Evolutionary conservation across 495 filamentous ascomycete genomes (phyloP).

Genomic region (Hypoxylon fragiforme): DNA sequence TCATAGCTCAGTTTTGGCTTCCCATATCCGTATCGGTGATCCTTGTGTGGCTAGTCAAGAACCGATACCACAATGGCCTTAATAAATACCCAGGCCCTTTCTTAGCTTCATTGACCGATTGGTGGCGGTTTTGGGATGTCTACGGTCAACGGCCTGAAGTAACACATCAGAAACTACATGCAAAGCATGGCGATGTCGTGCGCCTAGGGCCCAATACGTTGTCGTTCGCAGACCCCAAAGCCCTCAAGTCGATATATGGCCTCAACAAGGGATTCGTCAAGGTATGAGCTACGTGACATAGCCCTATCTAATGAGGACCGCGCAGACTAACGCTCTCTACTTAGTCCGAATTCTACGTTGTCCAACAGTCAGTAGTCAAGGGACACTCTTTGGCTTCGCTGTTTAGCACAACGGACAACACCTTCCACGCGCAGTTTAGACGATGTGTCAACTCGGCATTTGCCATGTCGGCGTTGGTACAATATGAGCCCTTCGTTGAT

Average conservation of each 20-base stretch:
- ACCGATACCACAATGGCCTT: slow-evolving; percentile 61
- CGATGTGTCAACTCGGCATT: slow-evolving; percentile 73
- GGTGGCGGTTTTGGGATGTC: slow-evolving; percentile 71
- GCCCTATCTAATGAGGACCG: background rate
- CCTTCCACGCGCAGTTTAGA: slow-evolving; percentile 71
- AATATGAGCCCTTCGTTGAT: slow-evolving; percentile 76
- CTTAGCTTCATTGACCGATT: slow-evolving; percentile 67
- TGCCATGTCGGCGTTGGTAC: slow-evolving; percentile 69
- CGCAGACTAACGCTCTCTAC: slow-evolving; percentile 27
- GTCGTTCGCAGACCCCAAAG: slow-evolving; percentile 67
- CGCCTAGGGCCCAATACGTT: slow-evolving; percentile 69
- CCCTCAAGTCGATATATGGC: slow-evolving; percentile 75
- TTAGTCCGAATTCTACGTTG: slow-evolving; percentile 72
- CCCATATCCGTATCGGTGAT: slow-evolving; percentile 37
- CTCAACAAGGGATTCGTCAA: slow-evolving; percentile 82
- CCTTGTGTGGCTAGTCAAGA: slow-evolving; percentile 53
- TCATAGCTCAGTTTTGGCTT: slow-evolving; percentile 55
- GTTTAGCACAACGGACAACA: slow-evolving; percentile 77
- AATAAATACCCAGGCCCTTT: slow-evolving; percentile 70
- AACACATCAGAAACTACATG: slow-evolving; percentile 68
- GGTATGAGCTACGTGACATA: slow-evolving; percentile 44
- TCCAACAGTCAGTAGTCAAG: slow-evolving; percentile 66
- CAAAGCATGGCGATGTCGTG: slow-evolving; percentile 71
- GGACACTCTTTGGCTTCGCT: slow-evolving; percentile 68
- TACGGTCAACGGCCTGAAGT: slow-evolving; percentile 62